Evolutionary conservation across 495 filamentous ascomycete species (phyloP).

Genomic region (Xylaria venustula): DNA sequence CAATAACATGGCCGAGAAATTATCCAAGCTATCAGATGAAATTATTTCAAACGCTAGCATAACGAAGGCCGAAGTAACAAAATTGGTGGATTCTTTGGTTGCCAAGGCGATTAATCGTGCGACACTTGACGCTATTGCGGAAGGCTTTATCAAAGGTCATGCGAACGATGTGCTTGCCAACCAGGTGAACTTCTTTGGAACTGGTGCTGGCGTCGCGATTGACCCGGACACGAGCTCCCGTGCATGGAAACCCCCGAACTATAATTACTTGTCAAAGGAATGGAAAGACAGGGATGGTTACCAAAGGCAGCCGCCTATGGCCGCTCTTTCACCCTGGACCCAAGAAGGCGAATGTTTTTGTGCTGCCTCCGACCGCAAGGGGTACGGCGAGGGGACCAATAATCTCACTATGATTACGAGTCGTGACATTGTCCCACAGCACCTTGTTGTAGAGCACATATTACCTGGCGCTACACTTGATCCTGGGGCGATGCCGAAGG

Average conservation of each 20-base stretch:
- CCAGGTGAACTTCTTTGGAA: constrained; percentile 41
- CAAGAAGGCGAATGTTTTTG: constrained; percentile 71
- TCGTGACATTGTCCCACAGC: constrained; percentile 49
- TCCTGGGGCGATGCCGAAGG: constrained; percentile 53
- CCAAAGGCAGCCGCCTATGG: constrained; percentile 26
- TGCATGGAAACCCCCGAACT: constrained; percentile 17
- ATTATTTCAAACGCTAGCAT: background rate
- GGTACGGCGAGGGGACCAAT: constrained; percentile 28
- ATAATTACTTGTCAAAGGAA: constrained; percentile 15
- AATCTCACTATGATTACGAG: constrained; percentile 49
- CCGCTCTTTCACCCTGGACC: constrained; percentile 55
- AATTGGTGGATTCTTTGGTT: constrained; percentile 28
- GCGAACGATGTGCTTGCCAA: constrained; percentile 28
- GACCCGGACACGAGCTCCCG: constrained; percentile 29
- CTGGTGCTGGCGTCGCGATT: constrained; percentile 35
- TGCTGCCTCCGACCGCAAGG: constrained; percentile 34
- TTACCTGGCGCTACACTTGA: constrained; percentile 50
- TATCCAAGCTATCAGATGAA: constrained; percentile 11
- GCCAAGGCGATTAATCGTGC: constrained; percentile 31
- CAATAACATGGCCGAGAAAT: background rate
- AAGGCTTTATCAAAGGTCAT: constrained; percentile 25
- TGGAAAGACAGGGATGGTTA: constrained; percentile 23
- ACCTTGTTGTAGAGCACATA: constrained; percentile 65
- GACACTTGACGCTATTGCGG: constrained; percentile 34
- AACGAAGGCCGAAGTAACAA: constrained; percentile 25